Base-by-base conservation (phyloP, 2,329 filamentous ascomycete genomes). In the Alternaria dauci region DNA sequence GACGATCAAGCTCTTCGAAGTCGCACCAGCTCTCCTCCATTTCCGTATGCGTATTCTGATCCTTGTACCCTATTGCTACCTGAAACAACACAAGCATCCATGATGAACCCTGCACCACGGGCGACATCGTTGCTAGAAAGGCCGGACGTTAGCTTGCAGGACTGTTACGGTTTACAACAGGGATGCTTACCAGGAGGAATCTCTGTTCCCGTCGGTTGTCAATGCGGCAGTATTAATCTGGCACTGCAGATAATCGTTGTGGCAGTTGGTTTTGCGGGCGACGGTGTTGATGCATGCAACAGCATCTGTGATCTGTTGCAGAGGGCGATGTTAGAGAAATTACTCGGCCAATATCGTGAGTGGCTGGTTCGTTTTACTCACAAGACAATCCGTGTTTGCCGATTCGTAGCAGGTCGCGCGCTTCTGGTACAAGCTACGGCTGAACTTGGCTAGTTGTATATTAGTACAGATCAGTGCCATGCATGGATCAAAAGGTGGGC, bases 41-140 rank as follows among this genome's bases (percentile, higher is more conserved):
- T 63, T 58, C 61, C 61, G 52, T 63, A 58, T 53, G 61, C 61
- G 39, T 38, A 63, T 47, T 61, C 61, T 50, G 61, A 63, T 18
- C 61, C 61, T 58, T 63, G 11, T 34, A 63, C 58, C 50, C 47
- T 30, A 28, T 61, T 25, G 50, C 46, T 58, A 54, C 58, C 58
- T 48, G 53, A 18, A 55, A 50, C 50, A 63, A 58, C 53, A 58
- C 61, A 63, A 36, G 26, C 52, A 60, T 62, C 59, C 51, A 62
- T n/a, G 41, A 59, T 62, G n/a, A 52, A 59, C n/a, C 59, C 59
- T 41, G 46, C 59, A 38, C 59, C 59, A 50, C 59, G 59, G 20
- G 59, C 59, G n/a, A 62, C 55, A 36, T 62, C 59, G 46, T 62
- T 62, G 42, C 59, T 62, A 39, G 48, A 12, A 54, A 52, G 23